Evolutionary conservation across 2,329 filamentous ascomycete genomes (phyloP).

Genomic region (Pseudopithomyces maydicus): DNA sequence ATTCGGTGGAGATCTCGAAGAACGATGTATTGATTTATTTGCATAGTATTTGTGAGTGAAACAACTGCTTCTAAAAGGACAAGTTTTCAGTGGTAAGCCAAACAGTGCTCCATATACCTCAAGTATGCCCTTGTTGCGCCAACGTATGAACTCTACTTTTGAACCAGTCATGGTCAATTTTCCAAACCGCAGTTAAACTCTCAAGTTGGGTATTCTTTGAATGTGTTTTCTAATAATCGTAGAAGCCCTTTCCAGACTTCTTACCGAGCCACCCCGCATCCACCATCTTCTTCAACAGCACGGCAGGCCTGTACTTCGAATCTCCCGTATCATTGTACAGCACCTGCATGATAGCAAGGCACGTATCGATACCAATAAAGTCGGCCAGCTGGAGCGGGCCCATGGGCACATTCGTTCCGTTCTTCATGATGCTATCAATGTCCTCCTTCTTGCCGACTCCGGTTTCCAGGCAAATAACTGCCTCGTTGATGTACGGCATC

Average conservation of each 20-base stretch:
- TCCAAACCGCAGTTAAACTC: too few relatives aligned
- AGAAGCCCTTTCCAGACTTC: slow-evolving; percentile 96
- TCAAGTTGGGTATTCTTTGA: too few relatives aligned
- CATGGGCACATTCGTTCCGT: slow-evolving; percentile 98
- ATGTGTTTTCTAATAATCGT: slow-evolving; percentile 68
- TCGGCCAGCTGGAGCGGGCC: slow-evolving; percentile 91
- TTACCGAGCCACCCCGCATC: slow-evolving; percentile 97
- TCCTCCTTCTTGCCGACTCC: slow-evolving; percentile 86
- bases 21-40: too few relatives aligned
- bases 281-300: slow-evolving; percentile 91
- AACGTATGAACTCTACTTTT: too few relatives aligned
- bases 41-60: too few relatives aligned
- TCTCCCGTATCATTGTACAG: slow-evolving; percentile 90
- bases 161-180: too few relatives aligned
- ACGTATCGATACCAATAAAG: slow-evolving; percentile 97
- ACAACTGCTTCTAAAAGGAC: too few relatives aligned
- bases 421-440: slow-evolving; percentile 99
- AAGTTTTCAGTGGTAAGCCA: too few relatives aligned
- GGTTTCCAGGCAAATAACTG: slow-evolving; percentile 93
- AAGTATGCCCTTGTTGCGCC: too few relatives aligned
- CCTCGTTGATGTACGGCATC: slow-evolving; percentile 99
- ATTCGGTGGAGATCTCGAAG: too few relatives aligned
- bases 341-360: slow-evolving; percentile 95
- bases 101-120: too few relatives aligned
- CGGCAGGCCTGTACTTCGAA: slow-evolving; percentile 90